phyloP scores from a whole-genome alignment of 257 asterid genomes.

The Paraleonurus japonicus region DNA sequence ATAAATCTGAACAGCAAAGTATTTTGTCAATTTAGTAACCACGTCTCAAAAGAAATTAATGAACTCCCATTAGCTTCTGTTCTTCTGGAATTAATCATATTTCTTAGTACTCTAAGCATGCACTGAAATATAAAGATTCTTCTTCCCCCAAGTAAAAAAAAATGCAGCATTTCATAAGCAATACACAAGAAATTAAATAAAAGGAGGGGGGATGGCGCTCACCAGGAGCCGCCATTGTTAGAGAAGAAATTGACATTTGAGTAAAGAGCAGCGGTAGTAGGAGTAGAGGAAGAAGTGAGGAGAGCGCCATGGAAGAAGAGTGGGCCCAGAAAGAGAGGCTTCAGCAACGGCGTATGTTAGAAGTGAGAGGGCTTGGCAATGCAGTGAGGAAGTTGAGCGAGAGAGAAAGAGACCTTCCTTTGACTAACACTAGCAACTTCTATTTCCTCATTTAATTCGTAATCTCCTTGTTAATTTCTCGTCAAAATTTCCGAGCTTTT shows the following conservation, averaged over 20 bases:
- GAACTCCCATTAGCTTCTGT: background rate
- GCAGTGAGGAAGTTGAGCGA: background rate
- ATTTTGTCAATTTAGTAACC: background rate
- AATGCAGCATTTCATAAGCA: slow-evolving; percentile 1
- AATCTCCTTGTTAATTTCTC: slow-evolving; percentile 1
- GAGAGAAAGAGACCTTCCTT: slow-evolving; percentile 16
- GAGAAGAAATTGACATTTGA: slow-evolving; percentile 33
- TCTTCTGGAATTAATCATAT: background rate
- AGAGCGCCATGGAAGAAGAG: slow-evolving; percentile 44
- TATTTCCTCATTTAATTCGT: slow-evolving; percentile 16
- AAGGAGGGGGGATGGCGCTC: slow-evolving; percentile 18
- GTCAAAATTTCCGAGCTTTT: slow-evolving; percentile 19
- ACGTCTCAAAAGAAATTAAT: background rate
- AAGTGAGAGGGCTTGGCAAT: background rate
- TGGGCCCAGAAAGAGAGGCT: slow-evolving; percentile 24
- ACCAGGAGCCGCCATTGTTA: slow-evolving; percentile 55
- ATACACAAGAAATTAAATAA: background rate
- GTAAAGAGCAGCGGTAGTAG: slow-evolving; percentile 36
- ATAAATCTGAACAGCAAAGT: background rate
- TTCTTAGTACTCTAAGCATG: slow-evolving; percentile 17
- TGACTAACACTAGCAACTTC: slow-evolving; percentile 24
- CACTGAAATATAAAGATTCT: slow-evolving; percentile 12
- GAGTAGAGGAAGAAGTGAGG: slow-evolving; percentile 33
- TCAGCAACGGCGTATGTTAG: slow-evolving; percentile 32
- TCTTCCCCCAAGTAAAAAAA: slow-evolving; percentile 24